Evolutionary conservation across 2,329 filamentous ascomycete genomes (phyloP).

Genomic region (Pseudopithomyces maydicus): DNA sequence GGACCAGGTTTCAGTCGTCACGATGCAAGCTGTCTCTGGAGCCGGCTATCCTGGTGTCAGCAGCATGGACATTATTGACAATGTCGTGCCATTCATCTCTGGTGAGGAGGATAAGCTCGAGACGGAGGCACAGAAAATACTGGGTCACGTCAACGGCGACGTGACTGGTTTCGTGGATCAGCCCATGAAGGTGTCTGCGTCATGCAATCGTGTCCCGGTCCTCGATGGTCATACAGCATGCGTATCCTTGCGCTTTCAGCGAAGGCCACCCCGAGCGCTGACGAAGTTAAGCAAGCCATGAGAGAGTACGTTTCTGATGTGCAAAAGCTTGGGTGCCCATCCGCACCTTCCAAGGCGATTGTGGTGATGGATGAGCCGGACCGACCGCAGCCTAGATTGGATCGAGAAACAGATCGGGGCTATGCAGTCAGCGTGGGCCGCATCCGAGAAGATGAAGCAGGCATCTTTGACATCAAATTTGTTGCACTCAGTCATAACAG

Average conservation of each 20-base stretch:
- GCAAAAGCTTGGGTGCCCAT: constrained; percentile 82
- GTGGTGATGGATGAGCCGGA: constrained; percentile 88
- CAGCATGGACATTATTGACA: constrained; percentile 94
- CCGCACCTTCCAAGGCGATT: constrained; percentile 81
- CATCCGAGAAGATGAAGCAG: constrained; percentile 81
- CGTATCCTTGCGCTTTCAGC: constrained; percentile 82
- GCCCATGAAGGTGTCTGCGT: constrained; percentile 76
- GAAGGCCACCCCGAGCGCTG: constrained; percentile 74
- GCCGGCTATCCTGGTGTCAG: constrained; percentile 89
- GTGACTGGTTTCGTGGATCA: constrained; percentile 79
- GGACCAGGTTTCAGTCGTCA: constrained; percentile 80
- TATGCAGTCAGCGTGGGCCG: constrained; percentile 92
- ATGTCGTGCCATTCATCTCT: constrained; percentile 90
- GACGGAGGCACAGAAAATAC: constrained; percentile 92
- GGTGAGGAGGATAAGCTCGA: constrained; percentile 97
- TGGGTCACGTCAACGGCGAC: constrained; percentile 74
- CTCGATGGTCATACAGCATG: constrained; percentile 96
- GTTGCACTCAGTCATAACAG: constrained; percentile 88
- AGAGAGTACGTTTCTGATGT: constrained; percentile 82
- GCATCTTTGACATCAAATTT: constrained; percentile 94
- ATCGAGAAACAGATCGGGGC: constrained; percentile 81
- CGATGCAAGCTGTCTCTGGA: constrained; percentile 92
- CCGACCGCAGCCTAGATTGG: constrained; percentile 87
- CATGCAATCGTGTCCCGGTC: constrained; percentile 94
- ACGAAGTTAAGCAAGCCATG: constrained; percentile 79